Evolutionary conservation across 371 early-diverging fungal genomes (phyloP).

Genomic region (Lichtheimia corymbifera): DNA sequence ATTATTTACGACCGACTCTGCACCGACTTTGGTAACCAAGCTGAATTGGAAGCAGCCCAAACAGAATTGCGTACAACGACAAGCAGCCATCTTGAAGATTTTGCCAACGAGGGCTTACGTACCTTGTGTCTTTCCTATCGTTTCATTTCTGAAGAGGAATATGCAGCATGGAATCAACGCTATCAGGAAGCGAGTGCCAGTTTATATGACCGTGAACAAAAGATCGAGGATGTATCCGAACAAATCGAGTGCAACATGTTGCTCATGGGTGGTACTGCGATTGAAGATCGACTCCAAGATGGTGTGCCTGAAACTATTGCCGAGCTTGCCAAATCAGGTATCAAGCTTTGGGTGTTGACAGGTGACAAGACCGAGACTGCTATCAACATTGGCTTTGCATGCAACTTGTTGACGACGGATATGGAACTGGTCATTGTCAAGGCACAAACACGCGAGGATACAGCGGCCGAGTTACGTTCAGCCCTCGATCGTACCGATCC

Average conservation of each 20-base stretch:
- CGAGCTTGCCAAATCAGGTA: slow-evolving; percentile 85
- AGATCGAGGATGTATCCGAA: slow-evolving; percentile 81
- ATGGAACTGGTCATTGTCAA: slow-evolving; percentile 73
- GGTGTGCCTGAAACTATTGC: slow-evolving; percentile 94
- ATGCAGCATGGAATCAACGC: slow-evolving; percentile 73
- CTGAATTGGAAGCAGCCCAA: slow-evolving; percentile 23
- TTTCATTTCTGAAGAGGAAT: slow-evolving; percentile 73
- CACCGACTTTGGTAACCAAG: slow-evolving; percentile 28
- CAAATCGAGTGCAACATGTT: slow-evolving; percentile 73
- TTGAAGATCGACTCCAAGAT: slow-evolving; percentile 92
- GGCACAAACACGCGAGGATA: slow-evolving; percentile 60
- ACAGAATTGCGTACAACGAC: slow-evolving; percentile 42
- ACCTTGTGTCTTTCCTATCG: slow-evolving; percentile 87
- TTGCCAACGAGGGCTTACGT: slow-evolving; percentile 91
- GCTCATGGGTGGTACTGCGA: slow-evolving; percentile 85
- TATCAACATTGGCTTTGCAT: slow-evolving; percentile 92
- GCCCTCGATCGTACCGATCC: slow-evolving; percentile 18
- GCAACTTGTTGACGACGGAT: slow-evolving; percentile 65
- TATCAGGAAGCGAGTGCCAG: slow-evolving; percentile 82
- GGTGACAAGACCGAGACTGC: slow-evolving; percentile 99
- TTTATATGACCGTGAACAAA: slow-evolving; percentile 76
- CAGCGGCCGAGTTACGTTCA: slow-evolving; percentile 44
- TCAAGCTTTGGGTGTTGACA: slow-evolving; percentile 97
- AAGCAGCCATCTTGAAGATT: slow-evolving; percentile 74
- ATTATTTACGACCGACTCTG: slow-evolving; percentile 59